A percentile compares a stretch with the other conserved stretches of the same genome.
phyloP scores from a whole-genome alignment of 169 alveolate genomes.

The Plasmodium ovale region DNA sequence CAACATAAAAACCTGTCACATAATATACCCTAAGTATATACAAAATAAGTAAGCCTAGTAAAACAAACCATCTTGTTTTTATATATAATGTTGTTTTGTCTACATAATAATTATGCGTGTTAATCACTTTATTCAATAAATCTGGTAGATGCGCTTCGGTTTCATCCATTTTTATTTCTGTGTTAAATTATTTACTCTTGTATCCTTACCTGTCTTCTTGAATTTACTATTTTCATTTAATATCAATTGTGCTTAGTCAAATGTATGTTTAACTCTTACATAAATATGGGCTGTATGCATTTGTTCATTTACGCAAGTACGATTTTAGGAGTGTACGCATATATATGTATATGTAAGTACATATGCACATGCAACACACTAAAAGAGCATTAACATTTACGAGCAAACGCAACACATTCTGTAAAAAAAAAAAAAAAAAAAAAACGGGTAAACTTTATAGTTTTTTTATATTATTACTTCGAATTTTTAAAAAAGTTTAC shows the following conservation, averaged over 20 bases:
- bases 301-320: too few species aligned
- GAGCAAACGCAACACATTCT: conserved; percentile 5
- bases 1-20: conserved; percentile 79
- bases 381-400: not conserved
- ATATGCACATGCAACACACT: not conserved
- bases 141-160: conserved; percentile 30
- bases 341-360: too few species aligned
- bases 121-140: conserved; percentile 39
- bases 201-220: not conserved
- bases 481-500: conserved; percentile 3
- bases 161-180: conserved; percentile 60
- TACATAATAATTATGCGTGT: conserved; percentile 69
- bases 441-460: not conserved
- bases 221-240: conserved; percentile 10
- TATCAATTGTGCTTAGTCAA: conserved; percentile 1
- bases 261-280: conserved; percentile 4
- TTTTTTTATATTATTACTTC: not conserved
- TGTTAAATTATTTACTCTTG: not conserved
- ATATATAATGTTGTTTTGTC: conserved; percentile 77
- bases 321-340: too few species aligned
- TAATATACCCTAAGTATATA: conserved; percentile 78
- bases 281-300: not conserved
- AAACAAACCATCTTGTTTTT: conserved; percentile 79
- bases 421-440: not conserved
- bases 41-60: conserved; percentile 54